A percentile compares a stretch with the other conserved stretches of the same genome.
Evolutionary conservation across 371 early-diverging fungal species (phyloP).

Genomic region (Funneliformis caledonium): DNA sequence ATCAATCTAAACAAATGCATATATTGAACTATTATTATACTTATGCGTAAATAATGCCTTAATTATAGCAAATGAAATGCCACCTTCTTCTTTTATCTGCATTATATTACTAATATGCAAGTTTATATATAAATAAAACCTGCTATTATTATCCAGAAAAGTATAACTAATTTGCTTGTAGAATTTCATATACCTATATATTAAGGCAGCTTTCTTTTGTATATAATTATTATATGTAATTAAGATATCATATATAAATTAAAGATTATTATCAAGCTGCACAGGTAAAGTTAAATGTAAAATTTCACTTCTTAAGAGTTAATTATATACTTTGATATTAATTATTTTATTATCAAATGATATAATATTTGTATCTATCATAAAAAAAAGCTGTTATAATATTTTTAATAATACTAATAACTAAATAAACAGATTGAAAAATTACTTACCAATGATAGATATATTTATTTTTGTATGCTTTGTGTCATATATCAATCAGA

Average conservation of each 20-base stretch:
- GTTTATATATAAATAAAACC: neutral
- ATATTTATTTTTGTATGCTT: neutral
- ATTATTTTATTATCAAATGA: neutral
- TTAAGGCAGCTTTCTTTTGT: neutral
- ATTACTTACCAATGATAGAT: neutral
- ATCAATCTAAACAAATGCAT: constrained; percentile 10
- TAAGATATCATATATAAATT: neutral
- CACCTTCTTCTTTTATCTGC: neutral
- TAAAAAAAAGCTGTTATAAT: neutral
- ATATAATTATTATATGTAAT: constrained; percentile 18
- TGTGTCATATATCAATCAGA: neutral
- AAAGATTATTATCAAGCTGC: neutral
- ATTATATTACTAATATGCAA: neutral
- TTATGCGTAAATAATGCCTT: neutral
- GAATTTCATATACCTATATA: neutral
- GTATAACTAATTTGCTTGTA: neutral
- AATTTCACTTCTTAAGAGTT: neutral
- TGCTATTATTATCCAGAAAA: neutral
- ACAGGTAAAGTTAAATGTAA: neutral
- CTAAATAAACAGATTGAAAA: neutral
- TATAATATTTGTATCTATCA: neutral
- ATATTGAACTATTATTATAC: neutral
- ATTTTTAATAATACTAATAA: no score
- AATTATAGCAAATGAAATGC: neutral
- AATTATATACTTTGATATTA: neutral